phyloP scores from a whole-genome alignment of 352 stramenopile species.

The Pythium aristosporum region DNA sequence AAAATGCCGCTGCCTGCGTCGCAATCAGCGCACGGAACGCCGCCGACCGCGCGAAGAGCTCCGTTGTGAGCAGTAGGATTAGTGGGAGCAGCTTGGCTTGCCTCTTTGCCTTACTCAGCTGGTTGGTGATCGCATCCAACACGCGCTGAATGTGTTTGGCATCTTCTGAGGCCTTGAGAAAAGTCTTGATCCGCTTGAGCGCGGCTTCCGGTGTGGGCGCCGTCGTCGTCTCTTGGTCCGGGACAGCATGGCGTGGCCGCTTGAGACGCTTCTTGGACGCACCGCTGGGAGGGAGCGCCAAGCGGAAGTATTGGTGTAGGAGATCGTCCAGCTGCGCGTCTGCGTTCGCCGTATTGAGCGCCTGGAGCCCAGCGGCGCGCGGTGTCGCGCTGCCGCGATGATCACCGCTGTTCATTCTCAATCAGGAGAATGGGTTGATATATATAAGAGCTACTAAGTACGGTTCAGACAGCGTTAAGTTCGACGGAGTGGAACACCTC shows the following conservation, averaged over 20 bases:
- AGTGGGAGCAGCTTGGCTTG: constrained; percentile 22
- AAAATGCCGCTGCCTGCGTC: constrained; percentile 43
- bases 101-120: constrained; percentile 19
- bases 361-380: neutral
- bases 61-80: constrained; percentile 36
- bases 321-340: constrained; percentile 19
- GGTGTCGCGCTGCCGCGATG: neutral
- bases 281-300: neutral
- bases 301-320: constrained; percentile 27
- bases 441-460: neutral
- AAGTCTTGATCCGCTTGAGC: constrained; percentile 16
- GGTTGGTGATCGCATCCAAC: constrained; percentile 10
- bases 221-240: neutral
- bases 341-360: constrained; percentile 20
- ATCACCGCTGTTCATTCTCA: neutral
- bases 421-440: neutral
- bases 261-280: constrained; percentile 7
- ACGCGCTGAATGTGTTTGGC: constrained; percentile 21
- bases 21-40: constrained; percentile 49
- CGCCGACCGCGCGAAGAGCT: constrained; percentile 61
- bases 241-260: constrained; percentile 1
- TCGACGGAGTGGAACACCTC: neutral
- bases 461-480: neutral
- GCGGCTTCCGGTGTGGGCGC: constrained; percentile 9
- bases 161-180: constrained; percentile 21